Evolutionary conservation across 179 eudicot species (phyloP).

Genomic region (Beta lomatogona): DNA sequence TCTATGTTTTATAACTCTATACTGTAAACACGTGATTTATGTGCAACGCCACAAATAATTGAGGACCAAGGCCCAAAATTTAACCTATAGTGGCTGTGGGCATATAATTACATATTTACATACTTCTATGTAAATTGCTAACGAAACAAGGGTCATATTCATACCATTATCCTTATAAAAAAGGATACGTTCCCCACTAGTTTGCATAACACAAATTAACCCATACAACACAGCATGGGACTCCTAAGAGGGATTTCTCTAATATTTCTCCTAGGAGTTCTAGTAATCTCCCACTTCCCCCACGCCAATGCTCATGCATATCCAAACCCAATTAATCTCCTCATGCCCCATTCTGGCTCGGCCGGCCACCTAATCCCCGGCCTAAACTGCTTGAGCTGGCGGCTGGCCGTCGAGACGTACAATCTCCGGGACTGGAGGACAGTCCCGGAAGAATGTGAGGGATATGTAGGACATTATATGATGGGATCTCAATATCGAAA

Average conservation of each 20-base stretch:
- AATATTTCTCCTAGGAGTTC: conserved; percentile 4
- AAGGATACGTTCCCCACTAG: background rate
- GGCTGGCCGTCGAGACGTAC: conserved; percentile 42
- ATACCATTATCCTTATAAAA: background rate
- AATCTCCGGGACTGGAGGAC: conserved; percentile 39
- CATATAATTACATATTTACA: too few relatives aligned
- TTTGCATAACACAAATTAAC: background rate
- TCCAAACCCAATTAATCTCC: conserved; percentile 36
- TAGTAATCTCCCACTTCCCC: background rate
- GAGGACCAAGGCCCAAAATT: too few relatives aligned
- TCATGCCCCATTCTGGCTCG: conserved; percentile 40
- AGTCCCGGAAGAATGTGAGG: conserved; percentile 35
- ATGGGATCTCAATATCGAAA: conserved; percentile 44
- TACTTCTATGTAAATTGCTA: too few relatives aligned
- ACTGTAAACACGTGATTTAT: too few relatives aligned
- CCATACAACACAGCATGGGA: conserved; percentile 3
- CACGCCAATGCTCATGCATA: background rate
- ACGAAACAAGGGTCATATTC: background rate
- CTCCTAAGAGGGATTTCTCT: background rate
- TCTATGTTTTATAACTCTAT: too few relatives aligned
- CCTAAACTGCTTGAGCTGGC: conserved; percentile 53
- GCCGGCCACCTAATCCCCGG: conserved; percentile 34
- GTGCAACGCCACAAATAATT: too few relatives aligned
- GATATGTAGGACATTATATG: conserved; percentile 52
- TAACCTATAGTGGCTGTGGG: too few relatives aligned